Evolutionary conservation across 208 protist species (phyloP), one percentile per base, ranked within the genome.

Genomic region (Leishmania major): DNA sequence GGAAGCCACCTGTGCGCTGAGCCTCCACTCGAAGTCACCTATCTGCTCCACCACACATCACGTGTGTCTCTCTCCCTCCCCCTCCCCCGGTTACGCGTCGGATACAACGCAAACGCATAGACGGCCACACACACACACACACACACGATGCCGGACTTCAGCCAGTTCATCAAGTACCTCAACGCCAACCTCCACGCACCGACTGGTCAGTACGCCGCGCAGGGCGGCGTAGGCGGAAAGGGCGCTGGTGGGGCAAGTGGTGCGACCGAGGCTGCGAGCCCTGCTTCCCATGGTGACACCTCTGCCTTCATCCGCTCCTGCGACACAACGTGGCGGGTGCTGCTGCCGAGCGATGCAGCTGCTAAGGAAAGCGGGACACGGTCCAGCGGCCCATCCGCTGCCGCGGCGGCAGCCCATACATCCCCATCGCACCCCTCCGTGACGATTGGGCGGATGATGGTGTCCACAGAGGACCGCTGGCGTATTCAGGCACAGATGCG

Each of bases 381-480:
- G 37, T 66, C 84, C 10, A 72, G 79, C 69, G 62, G 84, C 22
- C 71, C 77, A 25, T 77, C 84, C 3, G 78, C 81, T 11, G 47
- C 78, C 25, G 77, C 84, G 0, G 80, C 79, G 2, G 78, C 79
- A 1, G 57, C 76, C 15, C 79, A 80, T 15, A 62, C 78, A n/a
- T 19, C 80, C 8, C 72, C 81, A 8, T 80, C 77, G 45, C 81
- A 87, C 64, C 78, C 75, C 40, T 81, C 76, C 25, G 91, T 97
- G 45, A 90, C 88, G 22, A 87, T 96, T 78, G 94, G 93, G 11
- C 87, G 89, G 31, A 93, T 95, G 83, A 88, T 90, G 67, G 88
- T 96, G 53, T 95, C 94, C 5, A 95, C 90, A 22, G 90, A 95
- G 87, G 94, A 97, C 72, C 89, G 92, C 40, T 97, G 94, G 93